These are phyloP conservation scores for Panicum hallii DNA, from an alignment of 202 grass and related monocot genomes.

Conservation along the genomic window DNA sequence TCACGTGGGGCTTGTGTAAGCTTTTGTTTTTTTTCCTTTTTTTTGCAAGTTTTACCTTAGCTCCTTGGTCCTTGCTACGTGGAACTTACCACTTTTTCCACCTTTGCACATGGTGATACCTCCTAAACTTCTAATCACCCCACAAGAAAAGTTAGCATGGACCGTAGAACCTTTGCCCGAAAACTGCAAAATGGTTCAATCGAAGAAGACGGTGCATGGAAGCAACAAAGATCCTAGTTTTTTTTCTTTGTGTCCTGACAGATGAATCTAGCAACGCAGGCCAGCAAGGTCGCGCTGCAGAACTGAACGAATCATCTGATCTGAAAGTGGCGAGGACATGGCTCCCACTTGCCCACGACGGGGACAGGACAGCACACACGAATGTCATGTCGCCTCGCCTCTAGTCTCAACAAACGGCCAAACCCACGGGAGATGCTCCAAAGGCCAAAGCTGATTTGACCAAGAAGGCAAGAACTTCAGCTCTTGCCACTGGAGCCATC, in stretches of 20 bases:
- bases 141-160: no score
- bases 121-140: no score
- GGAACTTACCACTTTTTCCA: no score
- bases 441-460: not conserved
- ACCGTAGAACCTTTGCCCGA: no score
- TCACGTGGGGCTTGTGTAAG: not conserved
- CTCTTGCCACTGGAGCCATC: not conserved
- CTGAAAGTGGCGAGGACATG: slow-evolving; percentile 33
- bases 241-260: not conserved
- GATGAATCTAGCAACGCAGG: not conserved
- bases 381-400: not conserved
- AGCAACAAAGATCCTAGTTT: not conserved
- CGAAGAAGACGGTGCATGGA: not conserved
- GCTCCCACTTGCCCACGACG: slow-evolving; percentile 20
- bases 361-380: not conserved
- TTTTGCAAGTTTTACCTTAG: no score
- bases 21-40: no score
- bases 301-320: no score
- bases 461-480: not conserved
- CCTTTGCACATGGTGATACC: no score
- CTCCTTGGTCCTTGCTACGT: no score
- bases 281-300: no score
- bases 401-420: not conserved
- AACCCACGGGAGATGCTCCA: not conserved
- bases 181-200: not conserved